phyloP scores from a whole-genome alignment of 495 filamentous ascomycete species.

The Podospora fimiseda region DNA sequence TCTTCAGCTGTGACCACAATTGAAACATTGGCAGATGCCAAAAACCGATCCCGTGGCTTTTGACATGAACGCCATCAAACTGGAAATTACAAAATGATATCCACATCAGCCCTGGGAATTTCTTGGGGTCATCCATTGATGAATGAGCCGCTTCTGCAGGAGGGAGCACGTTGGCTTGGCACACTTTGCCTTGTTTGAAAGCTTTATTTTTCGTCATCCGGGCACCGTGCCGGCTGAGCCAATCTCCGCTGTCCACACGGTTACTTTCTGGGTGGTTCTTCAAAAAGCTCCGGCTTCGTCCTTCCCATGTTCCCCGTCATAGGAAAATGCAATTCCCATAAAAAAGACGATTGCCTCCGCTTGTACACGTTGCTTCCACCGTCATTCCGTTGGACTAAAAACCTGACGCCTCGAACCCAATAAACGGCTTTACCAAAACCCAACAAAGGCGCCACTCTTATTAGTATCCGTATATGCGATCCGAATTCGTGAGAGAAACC shows the following conservation, averaged over 20 bases:
- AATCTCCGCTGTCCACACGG: slow-evolving; percentile 14
- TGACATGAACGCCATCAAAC: too few relatives aligned
- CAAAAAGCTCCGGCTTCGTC: slow-evolving; percentile 5
- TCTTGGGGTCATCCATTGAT: background rate
- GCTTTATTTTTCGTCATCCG: slow-evolving; percentile 17
- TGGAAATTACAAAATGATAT: too few relatives aligned
- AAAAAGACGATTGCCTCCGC: slow-evolving; percentile 3
- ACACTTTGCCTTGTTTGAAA: slow-evolving; percentile 10
- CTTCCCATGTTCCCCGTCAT: background rate
- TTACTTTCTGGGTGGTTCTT: too few relatives aligned
- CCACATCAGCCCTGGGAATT: too few relatives aligned
- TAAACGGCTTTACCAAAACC: too few relatives aligned
- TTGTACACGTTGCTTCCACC: background rate
- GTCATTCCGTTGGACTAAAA: background rate
- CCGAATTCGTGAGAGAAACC: background rate
- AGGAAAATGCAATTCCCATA: background rate
- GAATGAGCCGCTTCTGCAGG: background rate
- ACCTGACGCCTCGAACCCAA: background rate
- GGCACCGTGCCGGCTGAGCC: slow-evolving; percentile 8
- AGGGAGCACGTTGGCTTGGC: slow-evolving; percentile 7
- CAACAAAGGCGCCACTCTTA: background rate
- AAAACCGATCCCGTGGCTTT: too few relatives aligned
- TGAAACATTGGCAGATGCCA: background rate
- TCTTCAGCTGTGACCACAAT: background rate
- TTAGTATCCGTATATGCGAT: background rate